Evolutionary conservation across 2,329 filamentous ascomycete species (phyloP).

Genomic region (Trichophaea hybrida): DNA sequence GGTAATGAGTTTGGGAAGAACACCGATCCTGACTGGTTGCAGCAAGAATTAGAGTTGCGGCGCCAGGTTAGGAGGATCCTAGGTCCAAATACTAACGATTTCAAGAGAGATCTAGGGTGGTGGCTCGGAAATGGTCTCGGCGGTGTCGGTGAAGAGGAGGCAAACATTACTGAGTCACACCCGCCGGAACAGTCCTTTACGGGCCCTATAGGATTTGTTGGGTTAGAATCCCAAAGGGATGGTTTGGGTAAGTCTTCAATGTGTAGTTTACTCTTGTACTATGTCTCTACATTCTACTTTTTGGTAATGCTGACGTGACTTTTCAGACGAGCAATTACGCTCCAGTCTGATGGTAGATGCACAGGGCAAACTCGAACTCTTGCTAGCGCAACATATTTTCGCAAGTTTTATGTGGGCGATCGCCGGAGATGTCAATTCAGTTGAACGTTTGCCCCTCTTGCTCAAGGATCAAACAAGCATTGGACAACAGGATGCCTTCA

Average conservation of each 20-base stretch:
- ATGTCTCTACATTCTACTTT: background rate
- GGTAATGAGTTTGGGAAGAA: background rate
- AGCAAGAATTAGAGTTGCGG: background rate
- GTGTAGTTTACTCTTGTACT: background rate
- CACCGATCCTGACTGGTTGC: background rate
- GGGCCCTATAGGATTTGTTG: background rate
- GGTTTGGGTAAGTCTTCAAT: background rate
- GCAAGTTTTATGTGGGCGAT: slow-evolving; percentile 28
- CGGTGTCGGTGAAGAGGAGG: background rate
- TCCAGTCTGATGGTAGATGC: slow-evolving; percentile 5
- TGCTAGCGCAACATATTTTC: slow-evolving; percentile 28
- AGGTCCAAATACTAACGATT: background rate
- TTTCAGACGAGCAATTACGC: background rate
- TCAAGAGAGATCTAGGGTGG: background rate
- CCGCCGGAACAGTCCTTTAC: background rate
- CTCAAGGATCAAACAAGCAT: background rate
- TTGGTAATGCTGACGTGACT: background rate
- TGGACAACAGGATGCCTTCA: background rate
- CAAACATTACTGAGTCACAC: background rate
- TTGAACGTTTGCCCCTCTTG: background rate
- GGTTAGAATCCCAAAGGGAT: background rate
- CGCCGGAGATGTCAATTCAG: background rate
- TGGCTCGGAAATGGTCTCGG: background rate
- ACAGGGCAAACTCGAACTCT: slow-evolving; percentile 9
- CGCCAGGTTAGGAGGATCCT: background rate